A percentile compares a stretch with the other conserved stretches of the same genome.
Evolutionary conservation across 768 basidiomycete species (phyloP).

Genomic region (Chalciporus chontae): DNA sequence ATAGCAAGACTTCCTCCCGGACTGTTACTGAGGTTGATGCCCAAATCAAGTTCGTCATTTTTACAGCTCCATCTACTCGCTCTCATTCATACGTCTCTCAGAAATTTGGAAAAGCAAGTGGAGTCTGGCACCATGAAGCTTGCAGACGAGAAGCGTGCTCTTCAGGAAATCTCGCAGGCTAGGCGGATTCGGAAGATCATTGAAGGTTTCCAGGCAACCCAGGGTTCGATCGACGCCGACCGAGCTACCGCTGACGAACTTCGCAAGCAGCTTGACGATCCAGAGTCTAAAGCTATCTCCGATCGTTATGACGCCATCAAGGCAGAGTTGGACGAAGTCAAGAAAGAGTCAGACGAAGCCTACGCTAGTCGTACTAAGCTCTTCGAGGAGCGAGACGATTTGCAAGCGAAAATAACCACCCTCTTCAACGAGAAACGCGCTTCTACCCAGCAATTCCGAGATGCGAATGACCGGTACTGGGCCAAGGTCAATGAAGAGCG

Average conservation of each 20-base stretch:
- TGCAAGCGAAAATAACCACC: constrained; percentile 66
- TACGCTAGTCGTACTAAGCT: constrained; percentile 79
- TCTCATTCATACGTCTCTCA: constrained; percentile 27
- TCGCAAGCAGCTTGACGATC: constrained; percentile 83
- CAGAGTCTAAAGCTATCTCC: constrained; percentile 75
- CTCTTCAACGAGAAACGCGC: constrained; percentile 79
- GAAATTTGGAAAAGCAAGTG: constrained; percentile 83
- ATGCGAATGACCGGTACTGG: constrained; percentile 81
- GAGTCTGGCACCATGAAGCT: constrained; percentile 91
- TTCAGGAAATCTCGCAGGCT: constrained; percentile 78
- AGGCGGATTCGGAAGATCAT: constrained; percentile 72
- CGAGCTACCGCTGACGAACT: constrained; percentile 73
- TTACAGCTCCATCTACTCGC: constrained; percentile 2
- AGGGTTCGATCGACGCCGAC: constrained; percentile 79
- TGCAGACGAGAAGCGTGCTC: constrained; percentile 91
- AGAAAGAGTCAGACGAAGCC: constrained; percentile 82
- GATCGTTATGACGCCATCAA: constrained; percentile 81
- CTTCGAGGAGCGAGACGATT: constrained; percentile 77
- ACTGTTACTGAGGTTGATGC: constrained; percentile 82
- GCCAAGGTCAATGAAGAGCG: constrained; percentile 85
- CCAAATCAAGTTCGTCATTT: constrained; percentile 67
- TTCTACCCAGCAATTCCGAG: constrained; percentile 64
- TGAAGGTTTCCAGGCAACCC: constrained; percentile 76
- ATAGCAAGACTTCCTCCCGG: constrained; percentile 76
- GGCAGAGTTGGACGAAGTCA: constrained; percentile 80